Percentiles rank a stretch among this genome's conserved stretches.
Evolutionary conservation across 1,139 yeast genomes (phyloP).

Genomic region (Hyphopichia khmerensis): DNA sequence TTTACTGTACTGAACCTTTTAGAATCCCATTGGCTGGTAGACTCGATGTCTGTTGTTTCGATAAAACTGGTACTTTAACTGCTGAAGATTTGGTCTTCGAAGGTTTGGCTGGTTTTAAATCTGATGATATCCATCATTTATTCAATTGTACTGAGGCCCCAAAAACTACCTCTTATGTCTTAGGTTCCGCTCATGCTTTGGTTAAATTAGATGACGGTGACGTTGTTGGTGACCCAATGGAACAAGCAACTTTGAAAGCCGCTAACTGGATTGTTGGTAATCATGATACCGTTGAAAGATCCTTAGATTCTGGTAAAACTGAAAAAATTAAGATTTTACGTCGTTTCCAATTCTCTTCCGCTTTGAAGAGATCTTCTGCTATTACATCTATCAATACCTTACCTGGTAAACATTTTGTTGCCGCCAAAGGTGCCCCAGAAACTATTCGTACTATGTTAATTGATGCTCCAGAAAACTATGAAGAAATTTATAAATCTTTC

Average conservation of each 20-base stretch:
- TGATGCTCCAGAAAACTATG: conserved; percentile 75
- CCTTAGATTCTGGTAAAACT: conserved; percentile 19
- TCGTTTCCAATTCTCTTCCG: conserved; percentile 95
- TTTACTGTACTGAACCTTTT: conserved; percentile 98
- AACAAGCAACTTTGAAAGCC: conserved; percentile 89
- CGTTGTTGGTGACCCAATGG: conserved; percentile 99
- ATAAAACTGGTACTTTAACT: conserved; percentile 96
- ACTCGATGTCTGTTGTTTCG: conserved; percentile 97
- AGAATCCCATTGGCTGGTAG: conserved; percentile 98
- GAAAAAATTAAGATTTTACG: conserved; percentile 74
- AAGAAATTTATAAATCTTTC: conserved; percentile 82
- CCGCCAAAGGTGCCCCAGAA: conserved; percentile 99
- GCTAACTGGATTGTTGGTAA: conserved; percentile 82
- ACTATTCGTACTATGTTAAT: conserved; percentile 78
- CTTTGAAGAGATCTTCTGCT: conserved; percentile 92
- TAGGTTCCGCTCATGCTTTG: conserved; percentile 96
- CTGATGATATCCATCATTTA: conserved; percentile 55
- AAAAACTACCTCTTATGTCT: conserved; percentile 63
- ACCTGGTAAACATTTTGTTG: conserved; percentile 63
- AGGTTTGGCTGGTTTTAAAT: conserved; percentile 85
- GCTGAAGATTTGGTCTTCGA: conserved; percentile 96
- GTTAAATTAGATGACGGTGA: conserved; percentile 95
- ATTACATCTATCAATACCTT: conserved; percentile 61
- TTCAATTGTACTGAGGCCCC: conserved; percentile 61
- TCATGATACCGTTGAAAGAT: conserved; percentile 63